A percentile compares a stretch with the other conserved stretches of the same genome.
Conservation (phyloP, 768 basidiomycete genomes). For the Calocybe cyanea region DNA sequence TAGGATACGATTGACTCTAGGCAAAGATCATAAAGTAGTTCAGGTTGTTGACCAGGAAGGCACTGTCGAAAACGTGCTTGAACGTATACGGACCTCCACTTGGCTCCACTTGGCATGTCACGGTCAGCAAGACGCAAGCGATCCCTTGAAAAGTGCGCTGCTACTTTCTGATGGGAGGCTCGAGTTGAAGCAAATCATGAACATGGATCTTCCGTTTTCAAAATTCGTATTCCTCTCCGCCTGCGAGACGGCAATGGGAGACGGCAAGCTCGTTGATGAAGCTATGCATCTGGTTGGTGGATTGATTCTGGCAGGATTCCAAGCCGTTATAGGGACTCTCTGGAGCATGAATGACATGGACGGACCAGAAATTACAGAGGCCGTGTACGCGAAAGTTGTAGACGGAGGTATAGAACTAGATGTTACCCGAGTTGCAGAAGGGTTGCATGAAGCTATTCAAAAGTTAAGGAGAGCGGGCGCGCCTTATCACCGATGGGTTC, state of each 20-base stretch:
- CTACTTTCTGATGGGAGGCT: constrained; percentile 16
- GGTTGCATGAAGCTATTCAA: constrained; percentile 10
- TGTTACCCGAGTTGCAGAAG: constrained; percentile 10
- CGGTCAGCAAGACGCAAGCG: constrained; percentile 13
- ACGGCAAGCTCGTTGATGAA: constrained; percentile 22
- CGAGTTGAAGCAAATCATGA: constrained; percentile 23
- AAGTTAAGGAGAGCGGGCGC: constrained; percentile 3
- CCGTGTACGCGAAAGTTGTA: constrained; percentile 11
- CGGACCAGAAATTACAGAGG: constrained; percentile 10
- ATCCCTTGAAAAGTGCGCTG: constrained; percentile 20
- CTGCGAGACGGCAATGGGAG: constrained; percentile 22
- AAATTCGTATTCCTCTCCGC: constrained; percentile 33
- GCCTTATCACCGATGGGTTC: constrained; percentile 10
- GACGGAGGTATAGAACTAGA: constrained; percentile 1
- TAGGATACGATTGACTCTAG: neutral
- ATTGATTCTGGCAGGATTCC: constrained; percentile 24
- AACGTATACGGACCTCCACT: constrained; percentile 8
- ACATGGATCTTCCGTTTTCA: constrained; percentile 13
- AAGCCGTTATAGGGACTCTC: constrained; percentile 21
- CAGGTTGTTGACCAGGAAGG: neutral
- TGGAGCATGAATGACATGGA: constrained; percentile 17
- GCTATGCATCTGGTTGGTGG: constrained; percentile 27
- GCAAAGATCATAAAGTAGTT: neutral
- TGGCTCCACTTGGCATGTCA: constrained; percentile 24
- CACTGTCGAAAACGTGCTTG: constrained; percentile 7